Percentiles rank a stretch among this genome's conserved stretches.
These are phyloP conservation scores for Alloteropsis semialata DNA, from an alignment of 176 grass and related monocot species.

Conservation along the genomic window DNA sequence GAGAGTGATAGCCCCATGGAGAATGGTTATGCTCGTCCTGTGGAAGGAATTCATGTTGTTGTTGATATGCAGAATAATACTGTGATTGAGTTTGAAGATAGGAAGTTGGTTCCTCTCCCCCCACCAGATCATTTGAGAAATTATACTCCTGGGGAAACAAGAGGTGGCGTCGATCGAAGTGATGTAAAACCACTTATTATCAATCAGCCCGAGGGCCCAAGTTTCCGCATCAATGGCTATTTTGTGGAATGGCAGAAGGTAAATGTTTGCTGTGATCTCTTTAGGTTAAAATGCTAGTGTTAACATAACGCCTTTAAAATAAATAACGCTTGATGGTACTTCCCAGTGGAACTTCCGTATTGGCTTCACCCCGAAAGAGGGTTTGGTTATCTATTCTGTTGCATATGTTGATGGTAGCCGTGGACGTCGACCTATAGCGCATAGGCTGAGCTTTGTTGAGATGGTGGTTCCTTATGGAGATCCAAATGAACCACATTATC, in stretches of 20 bases:
- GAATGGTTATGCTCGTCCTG: slow-evolving; percentile 98
- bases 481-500: slow-evolving; percentile 97
- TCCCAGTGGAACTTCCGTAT: slow-evolving; percentile 98
- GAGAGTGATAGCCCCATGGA: slow-evolving; percentile 99
- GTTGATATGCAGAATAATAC: slow-evolving; percentile 96
- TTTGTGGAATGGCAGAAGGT: slow-evolving; percentile 99
- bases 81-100: slow-evolving; percentile 95
- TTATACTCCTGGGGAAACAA: slow-evolving; percentile 95
- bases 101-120: slow-evolving; percentile 86
- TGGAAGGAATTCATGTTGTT: slow-evolving; percentile 87
- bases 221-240: slow-evolving; percentile 95
- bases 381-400: slow-evolving; percentile 92
- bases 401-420: slow-evolving; percentile 96
- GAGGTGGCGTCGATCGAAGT: slow-evolving; percentile 95
- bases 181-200: slow-evolving; percentile 91
- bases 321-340: slow-evolving; percentile 14
- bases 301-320: background rate
- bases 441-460: slow-evolving; percentile 98
- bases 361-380: slow-evolving; percentile 98
- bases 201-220: slow-evolving; percentile 92
- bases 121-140: slow-evolving; percentile 94
- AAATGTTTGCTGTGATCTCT: background rate
- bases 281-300: background rate
- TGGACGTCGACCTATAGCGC: slow-evolving; percentile 86
- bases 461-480: slow-evolving; percentile 99